Percentiles rank a stretch among this genome's conserved stretches.
Conservation (phyloP, 208 protist species). For the Crithidia thermophila region DNA sequence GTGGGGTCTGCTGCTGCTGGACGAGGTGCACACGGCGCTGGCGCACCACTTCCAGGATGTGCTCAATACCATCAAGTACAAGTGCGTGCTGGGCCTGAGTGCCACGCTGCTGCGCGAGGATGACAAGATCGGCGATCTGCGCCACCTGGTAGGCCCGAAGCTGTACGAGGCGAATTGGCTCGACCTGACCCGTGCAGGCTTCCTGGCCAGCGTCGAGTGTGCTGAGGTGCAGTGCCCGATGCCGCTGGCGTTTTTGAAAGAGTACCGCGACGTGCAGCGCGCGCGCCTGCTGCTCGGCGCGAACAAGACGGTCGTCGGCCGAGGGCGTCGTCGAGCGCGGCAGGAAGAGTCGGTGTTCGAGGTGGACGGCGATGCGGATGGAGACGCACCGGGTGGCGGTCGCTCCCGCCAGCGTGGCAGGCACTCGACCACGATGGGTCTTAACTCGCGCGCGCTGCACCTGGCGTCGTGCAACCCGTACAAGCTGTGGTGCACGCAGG, state of each 20-base stretch:
- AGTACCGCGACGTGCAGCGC: constrained; percentile 50
- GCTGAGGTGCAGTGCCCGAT: constrained; percentile 98
- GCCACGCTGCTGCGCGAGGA: constrained; percentile 98
- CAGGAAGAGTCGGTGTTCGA: not conserved
- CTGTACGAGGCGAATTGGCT: constrained; percentile 99
- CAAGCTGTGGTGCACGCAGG: constrained; percentile 92
- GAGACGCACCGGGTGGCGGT: not conserved
- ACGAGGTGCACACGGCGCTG: constrained; percentile 99
- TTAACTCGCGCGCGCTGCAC: constrained; percentile 36
- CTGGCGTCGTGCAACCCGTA: constrained; percentile 90
- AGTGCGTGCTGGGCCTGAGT: constrained; percentile 99
- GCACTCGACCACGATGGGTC: not conserved
- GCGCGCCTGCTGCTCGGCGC: constrained; percentile 14
- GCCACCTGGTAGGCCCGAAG: constrained; percentile 99
- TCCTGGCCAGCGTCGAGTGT: constrained; percentile 98
- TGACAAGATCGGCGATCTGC: constrained; percentile 97
- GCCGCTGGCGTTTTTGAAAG: constrained; percentile 71
- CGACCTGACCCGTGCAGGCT: constrained; percentile 95
- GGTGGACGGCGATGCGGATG: not conserved
- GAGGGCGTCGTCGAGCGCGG: not conserved
- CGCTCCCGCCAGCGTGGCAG: not conserved
- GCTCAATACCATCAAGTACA: constrained; percentile 90
- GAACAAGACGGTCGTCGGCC: not conserved
- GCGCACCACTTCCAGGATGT: constrained; percentile 97
- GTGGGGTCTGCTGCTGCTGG: constrained; percentile 99